Evolutionary conservation across 169 alveolate genomes (phyloP).

Genomic region (Plasmodium inui): DNA sequence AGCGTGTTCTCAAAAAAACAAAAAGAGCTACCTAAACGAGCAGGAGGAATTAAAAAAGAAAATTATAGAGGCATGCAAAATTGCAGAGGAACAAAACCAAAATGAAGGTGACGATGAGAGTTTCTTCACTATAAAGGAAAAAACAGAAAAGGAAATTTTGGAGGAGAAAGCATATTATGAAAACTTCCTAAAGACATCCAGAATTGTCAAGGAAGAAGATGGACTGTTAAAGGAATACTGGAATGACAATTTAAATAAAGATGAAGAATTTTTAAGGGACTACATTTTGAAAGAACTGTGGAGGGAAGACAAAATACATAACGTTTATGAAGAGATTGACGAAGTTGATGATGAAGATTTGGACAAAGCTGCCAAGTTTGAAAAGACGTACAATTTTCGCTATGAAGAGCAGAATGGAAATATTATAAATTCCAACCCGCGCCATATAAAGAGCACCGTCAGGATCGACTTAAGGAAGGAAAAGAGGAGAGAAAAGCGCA

Average conservation of each 20-base stretch:
- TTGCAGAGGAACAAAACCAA: conserved; percentile 51
- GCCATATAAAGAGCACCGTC: conserved; percentile 38
- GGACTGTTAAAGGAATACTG: conserved; percentile 72
- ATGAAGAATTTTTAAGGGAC: conserved; percentile 86
- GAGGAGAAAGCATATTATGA: conserved; percentile 51
- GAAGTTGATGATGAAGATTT: conserved; percentile 82
- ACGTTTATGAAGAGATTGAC: conserved; percentile 74
- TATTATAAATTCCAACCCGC: conserved; percentile 38
- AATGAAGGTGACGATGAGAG: conserved; percentile 73
- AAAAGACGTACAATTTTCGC: conserved; percentile 81
- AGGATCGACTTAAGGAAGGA: conserved; percentile 26
- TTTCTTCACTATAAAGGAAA: conserved; percentile 75
- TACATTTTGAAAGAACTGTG: conserved; percentile 85
- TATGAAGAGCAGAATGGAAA: conserved; percentile 38
- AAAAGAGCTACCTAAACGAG: conserved; percentile 76
- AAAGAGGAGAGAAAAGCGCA: conserved; percentile 44
- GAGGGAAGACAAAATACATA: conserved; percentile 82
- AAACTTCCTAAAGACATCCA: conserved; percentile 50
- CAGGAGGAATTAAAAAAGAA: conserved; percentile 81
- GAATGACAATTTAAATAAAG: conserved; percentile 77
- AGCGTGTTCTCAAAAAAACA: background rate
- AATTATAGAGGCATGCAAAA: conserved; percentile 78
- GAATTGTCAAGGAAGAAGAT: conserved; percentile 44
- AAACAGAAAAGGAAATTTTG: conserved; percentile 57
- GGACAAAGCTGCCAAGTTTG: conserved; percentile 82